Conservation (phyloP, 2,329 filamentous ascomycete genomes). For the Colletotrichum sp. region DNA sequence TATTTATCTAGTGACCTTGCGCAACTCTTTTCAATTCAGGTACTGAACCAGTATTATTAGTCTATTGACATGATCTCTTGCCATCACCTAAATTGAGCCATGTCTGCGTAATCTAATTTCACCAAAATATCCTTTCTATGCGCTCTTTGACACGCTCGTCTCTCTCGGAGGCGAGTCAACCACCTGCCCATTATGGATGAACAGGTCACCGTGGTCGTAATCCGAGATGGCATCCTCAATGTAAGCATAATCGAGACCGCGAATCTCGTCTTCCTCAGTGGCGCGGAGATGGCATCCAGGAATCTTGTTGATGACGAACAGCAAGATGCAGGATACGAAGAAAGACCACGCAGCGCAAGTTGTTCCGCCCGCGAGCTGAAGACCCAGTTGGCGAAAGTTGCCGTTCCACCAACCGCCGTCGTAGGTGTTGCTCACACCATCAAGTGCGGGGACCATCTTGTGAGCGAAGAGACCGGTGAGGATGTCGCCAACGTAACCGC, state of each 20-base stretch:
- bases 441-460: conserved; percentile 51
- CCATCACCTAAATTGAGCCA: not conserved
- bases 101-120: not conserved
- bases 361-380: conserved; percentile 61
- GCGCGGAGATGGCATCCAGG: conserved; percentile 61
- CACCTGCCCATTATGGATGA: conserved; percentile 3
- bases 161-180: not conserved
- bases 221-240: conserved; percentile 26
- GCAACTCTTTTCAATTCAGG: not conserved
- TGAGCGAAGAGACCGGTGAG: conserved; percentile 64
- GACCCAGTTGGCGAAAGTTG: conserved; percentile 59
- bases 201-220: not conserved
- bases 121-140: not conserved
- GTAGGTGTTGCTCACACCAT: conserved; percentile 50
- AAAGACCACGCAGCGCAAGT: conserved; percentile 62
- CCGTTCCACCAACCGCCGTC: conserved; percentile 55
- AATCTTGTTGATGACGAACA: conserved; percentile 62
- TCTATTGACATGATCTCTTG: not conserved
- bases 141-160: not conserved
- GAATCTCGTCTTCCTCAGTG: conserved; percentile 58
- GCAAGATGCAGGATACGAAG: conserved; percentile 52
- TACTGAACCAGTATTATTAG: not conserved
- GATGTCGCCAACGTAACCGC: conserved; percentile 62
- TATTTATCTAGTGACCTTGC: not conserved
- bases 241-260: conserved; percentile 51